These are phyloP conservation scores for Ascochyta clinopodiicola DNA, from an alignment of 2,329 filamentous ascomycete species.

Conservation along the genomic window DNA sequence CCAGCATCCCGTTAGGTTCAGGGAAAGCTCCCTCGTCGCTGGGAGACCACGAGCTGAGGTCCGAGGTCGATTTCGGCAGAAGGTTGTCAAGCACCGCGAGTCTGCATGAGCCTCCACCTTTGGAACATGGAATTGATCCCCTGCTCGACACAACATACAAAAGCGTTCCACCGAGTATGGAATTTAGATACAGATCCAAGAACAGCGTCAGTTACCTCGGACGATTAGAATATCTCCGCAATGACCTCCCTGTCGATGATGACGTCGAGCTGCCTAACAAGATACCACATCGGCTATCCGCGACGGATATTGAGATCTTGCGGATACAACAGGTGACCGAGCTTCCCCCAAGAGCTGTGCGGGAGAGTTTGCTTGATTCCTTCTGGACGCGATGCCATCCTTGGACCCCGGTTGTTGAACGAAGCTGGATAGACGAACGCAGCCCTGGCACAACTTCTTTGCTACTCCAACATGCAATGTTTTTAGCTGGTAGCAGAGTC, in stretches of 20 bases:
- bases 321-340: slow-evolving; percentile 38
- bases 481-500: slow-evolving; percentile 53
- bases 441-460: slow-evolving; percentile 36
- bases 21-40: slow-evolving; percentile 7
- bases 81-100: slow-evolving; percentile 30
- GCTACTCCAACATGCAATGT: slow-evolving; percentile 48
- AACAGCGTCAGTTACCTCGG: slow-evolving; percentile 43
- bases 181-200: slow-evolving; percentile 21
- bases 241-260: slow-evolving; percentile 44
- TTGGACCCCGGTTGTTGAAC: slow-evolving; percentile 53
- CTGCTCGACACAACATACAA: slow-evolving; percentile 26
- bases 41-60: slow-evolving; percentile 24
- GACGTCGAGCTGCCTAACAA: slow-evolving; percentile 39
- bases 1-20: background rate
- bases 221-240: slow-evolving; percentile 41
- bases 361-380: slow-evolving; percentile 48
- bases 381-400: slow-evolving; percentile 51
- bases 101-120: slow-evolving; percentile 27
- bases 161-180: slow-evolving; percentile 23
- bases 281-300: slow-evolving; percentile 35
- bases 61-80: slow-evolving; percentile 29
- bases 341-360: slow-evolving; percentile 39
- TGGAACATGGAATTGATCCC: slow-evolving; percentile 26
- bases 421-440: slow-evolving; percentile 48
- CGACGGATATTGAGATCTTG: slow-evolving; percentile 39